These are phyloP conservation scores for Stenocarpella maydis DNA, from an alignment of 2,329 filamentous ascomycete genomes.

Conservation along the genomic window DNA sequence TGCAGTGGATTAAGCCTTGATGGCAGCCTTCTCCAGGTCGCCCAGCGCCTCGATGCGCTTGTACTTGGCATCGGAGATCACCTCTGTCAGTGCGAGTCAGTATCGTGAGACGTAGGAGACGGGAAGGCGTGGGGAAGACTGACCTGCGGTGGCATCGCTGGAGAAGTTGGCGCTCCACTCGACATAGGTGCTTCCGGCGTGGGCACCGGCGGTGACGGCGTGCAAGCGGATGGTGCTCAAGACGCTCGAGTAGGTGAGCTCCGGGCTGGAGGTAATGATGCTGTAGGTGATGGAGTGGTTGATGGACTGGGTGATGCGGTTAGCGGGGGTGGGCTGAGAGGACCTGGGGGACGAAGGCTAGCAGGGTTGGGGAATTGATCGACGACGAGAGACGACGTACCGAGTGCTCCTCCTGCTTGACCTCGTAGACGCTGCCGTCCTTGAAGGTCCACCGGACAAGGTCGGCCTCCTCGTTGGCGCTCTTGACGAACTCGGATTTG, in stretches of 20 bases:
- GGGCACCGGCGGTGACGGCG: constrained; percentile 71
- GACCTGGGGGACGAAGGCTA: neutral
- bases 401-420: constrained; percentile 80
- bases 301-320: constrained; percentile 58
- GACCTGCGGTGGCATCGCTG: constrained; percentile 74
- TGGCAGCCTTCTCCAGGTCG: constrained; percentile 65
- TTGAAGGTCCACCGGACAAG: constrained; percentile 76
- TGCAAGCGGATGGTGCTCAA: constrained; percentile 73
- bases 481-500: constrained; percentile 70
- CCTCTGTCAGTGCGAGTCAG: constrained; percentile 53
- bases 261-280: constrained; percentile 71
- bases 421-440: constrained; percentile 72
- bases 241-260: constrained; percentile 71
- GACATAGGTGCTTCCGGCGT: constrained; percentile 71
- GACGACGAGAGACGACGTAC: constrained; percentile 53
- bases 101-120: constrained; percentile 34
- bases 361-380: neutral
- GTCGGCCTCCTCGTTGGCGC: constrained; percentile 69
- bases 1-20: constrained; percentile 41
- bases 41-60: constrained; percentile 77
- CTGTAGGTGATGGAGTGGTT: constrained; percentile 80
- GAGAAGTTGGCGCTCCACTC: constrained; percentile 76
- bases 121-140: constrained; percentile 39
- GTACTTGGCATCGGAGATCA: constrained; percentile 79
- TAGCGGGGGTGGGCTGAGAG: neutral